Evolutionary conservation across 2,329 filamentous ascomycete species (phyloP).

Genomic region (Macroventuria anomochaeta): DNA sequence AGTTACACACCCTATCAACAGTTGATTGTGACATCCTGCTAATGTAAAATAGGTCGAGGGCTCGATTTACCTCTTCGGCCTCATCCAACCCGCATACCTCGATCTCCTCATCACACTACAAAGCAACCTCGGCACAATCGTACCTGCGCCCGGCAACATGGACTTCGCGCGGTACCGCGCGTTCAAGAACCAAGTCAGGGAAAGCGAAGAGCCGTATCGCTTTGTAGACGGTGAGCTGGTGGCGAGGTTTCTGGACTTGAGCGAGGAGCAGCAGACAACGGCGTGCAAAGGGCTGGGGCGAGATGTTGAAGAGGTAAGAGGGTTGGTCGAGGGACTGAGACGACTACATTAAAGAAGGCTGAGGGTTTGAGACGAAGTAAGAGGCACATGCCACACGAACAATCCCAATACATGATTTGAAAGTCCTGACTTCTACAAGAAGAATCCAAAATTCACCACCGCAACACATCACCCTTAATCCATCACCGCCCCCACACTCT

Average conservation of each 20-base stretch:
- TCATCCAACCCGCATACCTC: conserved; percentile 74
- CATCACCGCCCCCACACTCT: too few relatives aligned
- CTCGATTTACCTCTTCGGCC: conserved; percentile 86
- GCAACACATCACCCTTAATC: too few relatives aligned
- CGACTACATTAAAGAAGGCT: conserved; percentile 49
- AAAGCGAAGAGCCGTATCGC: conserved; percentile 77
- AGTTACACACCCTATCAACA: conserved; percentile 41
- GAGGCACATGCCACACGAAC: not conserved
- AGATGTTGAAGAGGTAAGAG: conserved; percentile 65
- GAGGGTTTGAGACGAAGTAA: not conserved
- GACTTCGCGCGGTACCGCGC: conserved; percentile 82
- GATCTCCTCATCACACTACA: conserved; percentile 87
- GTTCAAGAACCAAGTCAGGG: conserved; percentile 74
- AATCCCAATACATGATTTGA: not conserved
- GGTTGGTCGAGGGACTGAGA: conserved; percentile 64
- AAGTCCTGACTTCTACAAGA: too few relatives aligned
- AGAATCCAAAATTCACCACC: too few relatives aligned
- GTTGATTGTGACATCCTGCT: conserved; percentile 1
- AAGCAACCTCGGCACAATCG: conserved; percentile 67
- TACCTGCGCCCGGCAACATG: conserved; percentile 74
- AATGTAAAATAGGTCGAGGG: conserved; percentile 73
- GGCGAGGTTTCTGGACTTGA: conserved; percentile 79
- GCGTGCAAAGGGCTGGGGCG: conserved; percentile 61
- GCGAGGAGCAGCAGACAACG: conserved; percentile 63
- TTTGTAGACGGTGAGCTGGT: conserved; percentile 94